These are phyloP conservation scores for Talaromyces proteolyticus DNA, from an alignment of 495 filamentous ascomycete species.

Conservation along the genomic window DNA sequence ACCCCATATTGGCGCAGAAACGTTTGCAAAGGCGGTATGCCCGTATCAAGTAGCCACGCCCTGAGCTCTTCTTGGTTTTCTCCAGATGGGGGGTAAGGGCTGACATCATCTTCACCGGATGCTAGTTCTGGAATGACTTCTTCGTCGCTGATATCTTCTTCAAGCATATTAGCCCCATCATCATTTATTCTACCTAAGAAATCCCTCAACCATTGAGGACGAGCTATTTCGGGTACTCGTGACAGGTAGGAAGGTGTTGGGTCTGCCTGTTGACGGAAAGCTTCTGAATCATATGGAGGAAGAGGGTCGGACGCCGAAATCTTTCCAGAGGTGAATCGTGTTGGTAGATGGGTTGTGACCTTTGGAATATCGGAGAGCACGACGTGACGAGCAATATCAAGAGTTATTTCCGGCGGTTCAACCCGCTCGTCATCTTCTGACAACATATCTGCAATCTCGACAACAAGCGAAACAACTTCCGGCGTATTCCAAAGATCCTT, in stretches of 20 bases:
- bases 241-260: slow-evolving; percentile 29
- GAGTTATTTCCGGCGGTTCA: slow-evolving; percentile 45
- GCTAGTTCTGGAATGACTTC: neutral
- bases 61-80: slow-evolving; percentile 28
- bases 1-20: slow-evolving; percentile 37
- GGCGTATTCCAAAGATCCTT: slow-evolving; percentile 91
- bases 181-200: slow-evolving; percentile 33
- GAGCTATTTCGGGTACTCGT: slow-evolving; percentile 24
- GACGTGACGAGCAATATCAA: slow-evolving; percentile 70
- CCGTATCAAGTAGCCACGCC: slow-evolving; percentile 30
- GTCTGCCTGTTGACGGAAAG: slow-evolving; percentile 31
- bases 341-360: slow-evolving; percentile 37
- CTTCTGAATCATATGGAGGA: slow-evolving; percentile 38
- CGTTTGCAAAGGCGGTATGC: slow-evolving; percentile 25
- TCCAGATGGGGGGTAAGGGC: slow-evolving; percentile 13
- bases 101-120: slow-evolving; percentile 8
- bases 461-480: slow-evolving; percentile 61
- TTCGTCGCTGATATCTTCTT: slow-evolving; percentile 9
- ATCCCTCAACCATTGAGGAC: slow-evolving; percentile 37
- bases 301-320: slow-evolving; percentile 41
- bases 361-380: slow-evolving; percentile 66
- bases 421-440: slow-evolving; percentile 26
- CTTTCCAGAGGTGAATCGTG: slow-evolving; percentile 32
- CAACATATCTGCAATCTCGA: slow-evolving; percentile 61
- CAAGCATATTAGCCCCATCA: slow-evolving; percentile 5